These are phyloP conservation scores for Teunomyces tritomae DNA, from an alignment of 805 yeast genomes.

Conservation along the genomic window DNA sequence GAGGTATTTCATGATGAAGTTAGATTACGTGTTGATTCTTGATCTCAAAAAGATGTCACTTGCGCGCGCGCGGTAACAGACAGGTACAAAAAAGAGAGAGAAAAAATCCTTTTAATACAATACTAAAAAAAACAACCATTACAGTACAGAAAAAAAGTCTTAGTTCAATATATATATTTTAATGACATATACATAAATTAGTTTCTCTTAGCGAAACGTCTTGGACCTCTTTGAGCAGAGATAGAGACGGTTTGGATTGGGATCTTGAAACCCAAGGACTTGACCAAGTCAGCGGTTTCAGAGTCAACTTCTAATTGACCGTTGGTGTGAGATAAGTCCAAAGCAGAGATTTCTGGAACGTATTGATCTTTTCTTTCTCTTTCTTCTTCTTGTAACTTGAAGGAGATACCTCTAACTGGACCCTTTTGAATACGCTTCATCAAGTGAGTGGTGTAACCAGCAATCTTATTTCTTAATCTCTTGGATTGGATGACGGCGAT, in stretches of 20 bases:
- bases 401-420: conserved; percentile 99
- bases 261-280: conserved; percentile 84
- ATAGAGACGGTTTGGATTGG: conserved; percentile 84
- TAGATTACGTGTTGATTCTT: neutral
- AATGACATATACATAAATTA: conserved; percentile 31
- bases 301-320: conserved; percentile 95
- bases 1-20: neutral
- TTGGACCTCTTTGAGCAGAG: conserved; percentile 83
- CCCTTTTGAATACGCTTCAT: conserved; percentile 99
- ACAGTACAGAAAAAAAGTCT: neutral
- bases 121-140: neutral
- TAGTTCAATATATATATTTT: conserved; percentile 3
- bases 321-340: conserved; percentile 94
- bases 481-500: conserved; percentile 98
- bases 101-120: neutral
- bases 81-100: too few species aligned
- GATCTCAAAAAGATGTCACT: too few species aligned
- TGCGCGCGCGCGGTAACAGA: too few species aligned
- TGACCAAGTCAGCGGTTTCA: conserved; percentile 94
- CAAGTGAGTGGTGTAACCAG: conserved; percentile 99
- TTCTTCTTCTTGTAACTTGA: conserved; percentile 99
- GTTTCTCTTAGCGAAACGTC: conserved; percentile 92
- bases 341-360: conserved; percentile 99
- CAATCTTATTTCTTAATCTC: conserved; percentile 99
- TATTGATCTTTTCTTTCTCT: conserved; percentile 99